Evolutionary conservation across 2,329 filamentous ascomycete species (phyloP), one percentile per base, ranked within the genome.

Genomic region (Pseudogymnoascus sp.): DNA sequence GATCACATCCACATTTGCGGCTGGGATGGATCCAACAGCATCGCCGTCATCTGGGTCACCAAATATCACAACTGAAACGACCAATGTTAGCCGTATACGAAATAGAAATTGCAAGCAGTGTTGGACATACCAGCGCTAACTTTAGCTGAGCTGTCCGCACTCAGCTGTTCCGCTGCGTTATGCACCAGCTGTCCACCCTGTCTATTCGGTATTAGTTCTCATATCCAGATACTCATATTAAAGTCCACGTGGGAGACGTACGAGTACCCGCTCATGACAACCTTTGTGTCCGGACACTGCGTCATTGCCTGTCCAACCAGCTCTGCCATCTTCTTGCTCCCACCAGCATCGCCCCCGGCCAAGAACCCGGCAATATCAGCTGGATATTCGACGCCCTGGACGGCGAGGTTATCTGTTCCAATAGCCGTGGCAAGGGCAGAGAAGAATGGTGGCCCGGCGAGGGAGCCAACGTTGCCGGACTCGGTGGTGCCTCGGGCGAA

Each of bases 401-500:
- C 75, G 9, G 77, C 78, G 7, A 83, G 68, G 61, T 78, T 77
- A 27, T 70, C 70, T 8, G 69, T 69, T 9, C 79, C 79, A 62
- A 82, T 71, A 59, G 71, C 68, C 4, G 67, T 55, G 7, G 73
- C 73, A 1, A 84, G 69, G 1, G 77, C 75, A 37, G 76, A 71
- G 64, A 80, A 79, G 65, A 84, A 79, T 1, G 79, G 76, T 1
- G 81, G 81, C 0, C 82, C 82, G 1, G 77, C 74, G 5, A 78
- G 64, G 25, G 67, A 68, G 21, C 82, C 82, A 59, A 84, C 78
- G 66, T 82, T 83, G 40, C 80, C 80, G 1, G 65, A 36, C 70
- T 84, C 80, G 5, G 76, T 78, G 3, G 81, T 83, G 7, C 82
- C 82, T 15, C 82, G 77, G n/a, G 82, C 82, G 66, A 81, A 84